phyloP scores from a whole-genome alignment of 202 grass and related monocot species.

The Musa balbisiana region DNA sequence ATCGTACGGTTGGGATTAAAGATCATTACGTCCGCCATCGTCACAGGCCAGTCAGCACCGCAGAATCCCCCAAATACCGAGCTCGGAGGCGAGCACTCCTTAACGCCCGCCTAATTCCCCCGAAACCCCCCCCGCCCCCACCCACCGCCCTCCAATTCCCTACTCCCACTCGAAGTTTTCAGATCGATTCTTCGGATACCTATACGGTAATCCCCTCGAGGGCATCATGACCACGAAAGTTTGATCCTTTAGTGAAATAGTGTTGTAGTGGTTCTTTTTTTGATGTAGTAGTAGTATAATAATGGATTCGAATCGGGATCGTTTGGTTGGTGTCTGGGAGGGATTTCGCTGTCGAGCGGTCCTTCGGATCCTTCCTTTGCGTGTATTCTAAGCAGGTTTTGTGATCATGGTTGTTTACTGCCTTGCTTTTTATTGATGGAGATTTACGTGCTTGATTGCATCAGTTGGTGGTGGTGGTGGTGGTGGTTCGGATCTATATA shows the following conservation, averaged over 20 bases:
- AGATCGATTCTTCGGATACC: constrained; percentile 2
- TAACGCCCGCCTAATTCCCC: no score
- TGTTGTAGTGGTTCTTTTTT: neutral
- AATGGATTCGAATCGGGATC: neutral
- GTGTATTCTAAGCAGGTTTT: neutral
- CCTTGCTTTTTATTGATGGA: neutral
- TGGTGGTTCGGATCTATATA: constrained; percentile 5
- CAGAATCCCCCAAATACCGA: neutral
- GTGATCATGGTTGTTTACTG: neutral
- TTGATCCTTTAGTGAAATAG: no score
- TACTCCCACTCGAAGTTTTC: neutral
- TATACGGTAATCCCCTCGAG: neutral
- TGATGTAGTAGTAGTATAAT: neutral
- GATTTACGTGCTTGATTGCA: neutral
- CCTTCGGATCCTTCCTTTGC: neutral
- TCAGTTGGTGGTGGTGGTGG: neutral
- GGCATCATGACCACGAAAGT: no score
- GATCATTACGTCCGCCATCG: neutral
- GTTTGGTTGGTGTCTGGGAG: constrained; percentile 2
- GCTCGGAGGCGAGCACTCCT: neutral
- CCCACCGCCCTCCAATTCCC: neutral
- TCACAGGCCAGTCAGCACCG: neutral
- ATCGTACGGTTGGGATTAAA: neutral
- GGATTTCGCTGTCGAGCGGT: neutral
- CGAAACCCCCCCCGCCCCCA: neutral